Evolutionary conservation across 768 basidiomycete species (phyloP).

Genomic region (Boletus reticuloceps): DNA sequence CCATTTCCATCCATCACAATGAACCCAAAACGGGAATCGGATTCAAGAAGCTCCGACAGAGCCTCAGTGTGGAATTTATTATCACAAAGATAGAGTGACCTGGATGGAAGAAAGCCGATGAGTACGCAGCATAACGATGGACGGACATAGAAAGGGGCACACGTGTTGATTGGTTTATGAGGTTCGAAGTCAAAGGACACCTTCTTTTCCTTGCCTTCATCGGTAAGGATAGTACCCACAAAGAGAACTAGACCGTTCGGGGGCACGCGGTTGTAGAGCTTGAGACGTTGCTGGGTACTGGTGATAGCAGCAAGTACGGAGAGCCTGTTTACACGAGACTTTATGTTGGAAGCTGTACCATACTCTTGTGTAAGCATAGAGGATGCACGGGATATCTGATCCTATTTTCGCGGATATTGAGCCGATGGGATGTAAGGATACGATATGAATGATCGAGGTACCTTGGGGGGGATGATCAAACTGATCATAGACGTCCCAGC

Average conservation of each 20-base stretch:
- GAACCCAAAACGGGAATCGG: constrained; percentile 97
- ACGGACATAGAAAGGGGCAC: constrained; percentile 29
- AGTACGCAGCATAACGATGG: neutral
- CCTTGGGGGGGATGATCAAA: constrained; percentile 94
- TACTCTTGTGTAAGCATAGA: constrained; percentile 98
- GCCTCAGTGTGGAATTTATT: constrained; percentile 99
- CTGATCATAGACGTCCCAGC: constrained; percentile 99
- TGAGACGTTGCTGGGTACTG: constrained; percentile 94
- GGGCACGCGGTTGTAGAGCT: constrained; percentile 94
- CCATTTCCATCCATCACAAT: constrained; percentile 99
- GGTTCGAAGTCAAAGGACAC: constrained; percentile 98
- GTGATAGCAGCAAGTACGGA: constrained; percentile 98
- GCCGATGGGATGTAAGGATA: neutral
- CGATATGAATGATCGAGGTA: constrained; percentile 30
- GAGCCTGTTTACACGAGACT: constrained; percentile 95
- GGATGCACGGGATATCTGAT: constrained; percentile 92
- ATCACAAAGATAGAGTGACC: constrained; percentile 97
- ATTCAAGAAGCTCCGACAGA: constrained; percentile 92
- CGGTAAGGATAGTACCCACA: constrained; percentile 96
- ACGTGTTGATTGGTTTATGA: constrained; percentile 99
- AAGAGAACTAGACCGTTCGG: constrained; percentile 97
- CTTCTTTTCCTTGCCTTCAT: constrained; percentile 99
- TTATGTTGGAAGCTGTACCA: constrained; percentile 99
- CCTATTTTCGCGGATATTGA: constrained; percentile 38
- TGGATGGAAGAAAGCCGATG: constrained; percentile 29